These are phyloP conservation scores for Chrysanthemum makinoi DNA, from an alignment of 129 eudicot genomes.

Conservation along the genomic window DNA sequence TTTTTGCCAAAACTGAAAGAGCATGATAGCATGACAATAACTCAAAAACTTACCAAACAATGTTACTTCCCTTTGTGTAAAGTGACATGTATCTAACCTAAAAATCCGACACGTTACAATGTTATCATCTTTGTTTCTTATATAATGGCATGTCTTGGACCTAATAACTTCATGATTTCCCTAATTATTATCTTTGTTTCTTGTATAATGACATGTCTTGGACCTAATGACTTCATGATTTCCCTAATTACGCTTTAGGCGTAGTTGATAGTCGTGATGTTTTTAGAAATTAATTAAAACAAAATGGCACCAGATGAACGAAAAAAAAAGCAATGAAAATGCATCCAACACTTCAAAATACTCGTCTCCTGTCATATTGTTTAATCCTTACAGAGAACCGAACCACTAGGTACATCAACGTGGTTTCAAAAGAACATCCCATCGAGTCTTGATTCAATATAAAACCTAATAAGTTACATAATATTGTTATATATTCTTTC, in stretches of 20 bases:
- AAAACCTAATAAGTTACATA: slow-evolving; percentile 29
- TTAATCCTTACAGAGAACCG: slow-evolving; percentile 9
- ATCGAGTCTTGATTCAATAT: slow-evolving; percentile 24
- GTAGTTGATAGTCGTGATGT: not conserved
- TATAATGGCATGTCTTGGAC: not conserved
- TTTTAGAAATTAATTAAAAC: not conserved
- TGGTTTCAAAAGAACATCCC: slow-evolving; percentile 31
- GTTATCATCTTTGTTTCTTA: not conserved
- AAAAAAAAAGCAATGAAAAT: slow-evolving; percentile 13
- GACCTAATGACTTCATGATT: not conserved
- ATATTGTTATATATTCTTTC: slow-evolving; percentile 20
- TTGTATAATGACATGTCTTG: not conserved
- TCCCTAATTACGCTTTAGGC: not conserved
- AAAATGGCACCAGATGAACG: not conserved
- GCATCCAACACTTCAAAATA: slow-evolving; percentile 22
- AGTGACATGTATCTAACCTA: not conserved
- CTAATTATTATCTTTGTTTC: not conserved
- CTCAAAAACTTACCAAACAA: not conserved
- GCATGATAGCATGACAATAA: slow-evolving; percentile 13
- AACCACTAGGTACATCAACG: slow-evolving; percentile 34
- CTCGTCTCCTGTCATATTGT: slow-evolving; percentile 11
- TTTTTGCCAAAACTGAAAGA: slow-evolving; percentile 4
- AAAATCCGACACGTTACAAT: not conserved
- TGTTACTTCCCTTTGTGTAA: not conserved
- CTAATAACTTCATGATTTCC: not conserved